A percentile compares a stretch with the other conserved stretches of the same genome.
These are phyloP conservation scores for Centaurea solstitialis DNA, from an alignment of 129 eudicot genomes.

Conservation along the genomic window DNA sequence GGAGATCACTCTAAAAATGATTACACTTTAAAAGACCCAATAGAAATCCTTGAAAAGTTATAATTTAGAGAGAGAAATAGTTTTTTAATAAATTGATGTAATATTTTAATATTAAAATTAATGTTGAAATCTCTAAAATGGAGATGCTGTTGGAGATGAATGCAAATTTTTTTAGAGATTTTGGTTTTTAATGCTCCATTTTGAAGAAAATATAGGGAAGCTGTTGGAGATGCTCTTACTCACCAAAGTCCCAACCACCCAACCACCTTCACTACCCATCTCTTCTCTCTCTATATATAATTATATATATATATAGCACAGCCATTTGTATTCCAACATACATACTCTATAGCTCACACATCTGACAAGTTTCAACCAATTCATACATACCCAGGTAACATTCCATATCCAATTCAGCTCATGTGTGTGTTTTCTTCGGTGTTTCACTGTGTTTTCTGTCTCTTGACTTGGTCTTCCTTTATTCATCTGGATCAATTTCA, in stretches of 20 bases:
- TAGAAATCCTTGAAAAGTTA: too few relatives aligned
- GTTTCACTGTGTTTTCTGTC: slow-evolving; percentile 2
- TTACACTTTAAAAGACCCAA: too few relatives aligned
- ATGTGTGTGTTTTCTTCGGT: background rate
- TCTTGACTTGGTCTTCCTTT: background rate
- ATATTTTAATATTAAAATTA: too few relatives aligned
- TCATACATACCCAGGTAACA: slow-evolving; percentile 17
- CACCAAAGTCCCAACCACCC: background rate
- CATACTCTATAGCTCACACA: slow-evolving; percentile 15
- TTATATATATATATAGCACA: slow-evolving; percentile 4
- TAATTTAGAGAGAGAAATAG: too few relatives aligned
- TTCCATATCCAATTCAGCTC: background rate
- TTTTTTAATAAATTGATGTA: too few relatives aligned
- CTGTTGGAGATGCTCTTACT: too few relatives aligned
- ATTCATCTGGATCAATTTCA: background rate
- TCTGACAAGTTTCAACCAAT: slow-evolving; percentile 6
- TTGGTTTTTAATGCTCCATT: too few relatives aligned
- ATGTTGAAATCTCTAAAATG: too few relatives aligned
- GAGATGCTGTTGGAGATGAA: too few relatives aligned
- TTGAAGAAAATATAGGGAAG: too few relatives aligned
- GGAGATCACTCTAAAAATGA: too few relatives aligned
- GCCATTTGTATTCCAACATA: slow-evolving; percentile 1
- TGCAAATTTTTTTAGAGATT: too few relatives aligned
- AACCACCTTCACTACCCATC: background rate
- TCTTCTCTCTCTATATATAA: background rate